Conservation (phyloP, 2,329 filamentous ascomycete genomes). For the Exophiala calicioides region DNA sequence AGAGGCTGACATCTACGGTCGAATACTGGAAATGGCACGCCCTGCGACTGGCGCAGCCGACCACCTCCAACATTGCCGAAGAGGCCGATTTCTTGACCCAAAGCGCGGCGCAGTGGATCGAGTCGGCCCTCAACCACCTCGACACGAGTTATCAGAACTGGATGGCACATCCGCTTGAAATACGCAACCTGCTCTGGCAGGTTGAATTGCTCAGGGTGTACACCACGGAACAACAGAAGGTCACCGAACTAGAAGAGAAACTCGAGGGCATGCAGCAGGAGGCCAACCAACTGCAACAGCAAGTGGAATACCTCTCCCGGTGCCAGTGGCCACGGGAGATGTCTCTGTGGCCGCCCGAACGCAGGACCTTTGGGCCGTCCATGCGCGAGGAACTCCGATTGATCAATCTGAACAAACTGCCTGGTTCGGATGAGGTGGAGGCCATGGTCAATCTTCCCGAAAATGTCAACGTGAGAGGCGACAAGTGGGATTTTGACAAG, state of each 20-base stretch:
- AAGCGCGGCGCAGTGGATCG: conserved; percentile 55
- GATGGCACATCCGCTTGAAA: conserved; percentile 62
- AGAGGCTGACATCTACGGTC: conserved; percentile 68
- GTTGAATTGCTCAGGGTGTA: conserved; percentile 51
- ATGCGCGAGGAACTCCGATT: conserved; percentile 24
- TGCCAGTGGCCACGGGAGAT: conserved; percentile 54
- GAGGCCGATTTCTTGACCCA: conserved; percentile 43
- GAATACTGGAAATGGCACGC: conserved; percentile 61
- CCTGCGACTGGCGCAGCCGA: conserved; percentile 31
- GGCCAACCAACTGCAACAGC: conserved; percentile 49
- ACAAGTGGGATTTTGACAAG: conserved; percentile 51
- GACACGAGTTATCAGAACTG: conserved; percentile 77
- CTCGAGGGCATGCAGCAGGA: conserved; percentile 50
- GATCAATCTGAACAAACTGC: conserved; percentile 24
- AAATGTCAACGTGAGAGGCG: conserved; percentile 21
- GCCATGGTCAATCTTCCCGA: conserved; percentile 12
- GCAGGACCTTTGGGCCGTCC: conserved; percentile 39
- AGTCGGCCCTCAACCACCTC: conserved; percentile 71
- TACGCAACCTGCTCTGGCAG: conserved; percentile 47
- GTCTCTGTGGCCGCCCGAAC: conserved; percentile 49
- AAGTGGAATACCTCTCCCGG: conserved; percentile 47
- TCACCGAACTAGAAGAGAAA: conserved; percentile 45
- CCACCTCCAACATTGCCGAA: conserved; percentile 29
- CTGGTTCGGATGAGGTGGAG: conserved; percentile 8
- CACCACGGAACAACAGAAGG: conserved; percentile 46